These are phyloP conservation scores for Talaromyces trachyspermus DNA, from an alignment of 495 filamentous ascomycete species.

Conservation along the genomic window DNA sequence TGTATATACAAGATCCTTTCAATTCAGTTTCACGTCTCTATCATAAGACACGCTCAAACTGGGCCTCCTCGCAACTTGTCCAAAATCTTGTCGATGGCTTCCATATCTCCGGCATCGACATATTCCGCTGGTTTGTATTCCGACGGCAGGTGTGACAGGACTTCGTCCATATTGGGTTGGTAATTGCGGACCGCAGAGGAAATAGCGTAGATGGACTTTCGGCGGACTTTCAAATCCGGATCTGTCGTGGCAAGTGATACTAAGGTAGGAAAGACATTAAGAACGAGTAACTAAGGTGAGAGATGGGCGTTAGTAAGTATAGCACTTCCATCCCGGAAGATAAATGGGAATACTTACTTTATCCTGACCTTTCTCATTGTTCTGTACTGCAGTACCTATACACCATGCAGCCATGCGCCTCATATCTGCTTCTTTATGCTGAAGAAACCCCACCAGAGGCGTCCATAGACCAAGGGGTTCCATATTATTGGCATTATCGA, in stretches of 20 bases:
- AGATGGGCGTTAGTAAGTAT: conserved; percentile 13
- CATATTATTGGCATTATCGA: conserved; percentile 95
- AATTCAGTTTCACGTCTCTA: not conserved
- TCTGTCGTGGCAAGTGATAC: conserved; percentile 57
- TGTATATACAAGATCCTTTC: not conserved
- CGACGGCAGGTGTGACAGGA: conserved; percentile 55
- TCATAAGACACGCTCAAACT: not conserved
- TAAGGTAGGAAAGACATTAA: conserved; percentile 63
- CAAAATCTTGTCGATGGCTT: conserved; percentile 68
- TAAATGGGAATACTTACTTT: conserved; percentile 33
- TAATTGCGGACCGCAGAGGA: conserved; percentile 80
- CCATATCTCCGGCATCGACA: conserved; percentile 77
- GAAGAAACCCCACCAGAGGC: conserved; percentile 62
- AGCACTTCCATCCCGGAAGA: not conserved
- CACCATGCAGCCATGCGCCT: conserved; percentile 85
- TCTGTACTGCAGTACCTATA: conserved; percentile 89
- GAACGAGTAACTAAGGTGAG: conserved; percentile 46
- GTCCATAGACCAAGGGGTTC: conserved; percentile 71
- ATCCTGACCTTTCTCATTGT: conserved; percentile 80
- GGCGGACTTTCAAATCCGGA: conserved; percentile 55
- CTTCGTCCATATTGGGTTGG: conserved; percentile 61
- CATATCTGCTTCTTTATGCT: conserved; percentile 60
- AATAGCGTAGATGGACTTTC: conserved; percentile 82
- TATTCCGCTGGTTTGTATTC: conserved; percentile 49
- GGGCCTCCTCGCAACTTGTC: conserved; percentile 48